These are phyloP conservation scores for Picea glauca DNA, from an alignment of 75 land plant species.

Conservation along the genomic window DNA sequence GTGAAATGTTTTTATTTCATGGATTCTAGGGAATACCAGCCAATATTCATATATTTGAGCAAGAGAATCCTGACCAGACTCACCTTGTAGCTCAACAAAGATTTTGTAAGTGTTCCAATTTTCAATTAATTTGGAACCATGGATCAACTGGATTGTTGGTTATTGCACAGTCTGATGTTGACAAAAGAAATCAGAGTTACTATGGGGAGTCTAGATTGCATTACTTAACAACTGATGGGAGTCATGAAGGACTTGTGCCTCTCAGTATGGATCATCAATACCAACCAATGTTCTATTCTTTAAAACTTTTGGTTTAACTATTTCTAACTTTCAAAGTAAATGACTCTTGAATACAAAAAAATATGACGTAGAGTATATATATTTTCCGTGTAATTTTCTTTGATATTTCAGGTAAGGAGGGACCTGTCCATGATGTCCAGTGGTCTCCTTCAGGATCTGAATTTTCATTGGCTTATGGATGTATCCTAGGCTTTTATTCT, in stretches of 20 bases:
- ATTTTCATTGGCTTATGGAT: conserved; percentile 97
- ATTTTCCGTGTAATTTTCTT: background rate
- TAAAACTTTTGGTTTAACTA: background rate
- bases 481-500: conserved; percentile 55
- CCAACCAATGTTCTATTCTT: background rate
- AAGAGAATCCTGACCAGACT: conserved; percentile 37
- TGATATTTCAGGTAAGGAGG: conserved; percentile 77
- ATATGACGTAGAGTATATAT: background rate
- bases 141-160: conserved; percentile 89
- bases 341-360: background rate
- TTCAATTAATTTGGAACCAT: conserved; percentile 73
- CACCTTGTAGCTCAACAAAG: conserved; percentile 83
- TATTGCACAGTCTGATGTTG: conserved; percentile 89
- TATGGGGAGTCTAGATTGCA: conserved; percentile 93
- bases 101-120: conserved; percentile 83
- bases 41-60: conserved; percentile 78
- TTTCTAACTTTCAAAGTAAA: conserved; percentile 1
- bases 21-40: conserved; percentile 85
- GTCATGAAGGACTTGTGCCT: conserved; percentile 88
- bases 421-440: conserved; percentile 96
- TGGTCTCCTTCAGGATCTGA: conserved; percentile 92
- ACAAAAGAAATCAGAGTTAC: conserved; percentile 98
- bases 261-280: conserved; percentile 52
- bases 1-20: conserved; percentile 2
- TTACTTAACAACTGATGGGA: conserved; percentile 89